Evolutionary conservation across 2,329 filamentous ascomycete species (phyloP).

Genomic region (Pseudopyricularia cyperi): DNA sequence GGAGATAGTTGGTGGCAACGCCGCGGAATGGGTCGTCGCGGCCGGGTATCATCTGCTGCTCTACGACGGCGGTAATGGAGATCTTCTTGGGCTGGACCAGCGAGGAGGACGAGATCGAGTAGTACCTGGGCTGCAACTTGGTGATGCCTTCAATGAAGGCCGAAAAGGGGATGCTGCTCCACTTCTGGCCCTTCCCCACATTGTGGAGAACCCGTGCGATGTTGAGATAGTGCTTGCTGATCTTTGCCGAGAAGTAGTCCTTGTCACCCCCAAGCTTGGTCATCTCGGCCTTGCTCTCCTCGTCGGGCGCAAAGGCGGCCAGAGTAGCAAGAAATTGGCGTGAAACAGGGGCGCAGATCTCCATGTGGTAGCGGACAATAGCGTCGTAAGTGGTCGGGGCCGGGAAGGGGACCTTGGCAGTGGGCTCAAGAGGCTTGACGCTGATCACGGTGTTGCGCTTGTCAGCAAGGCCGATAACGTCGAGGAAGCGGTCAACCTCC

Average conservation of each 20-base stretch:
- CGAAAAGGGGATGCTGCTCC: slow-evolving; percentile 82
- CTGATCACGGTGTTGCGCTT: slow-evolving; percentile 75
- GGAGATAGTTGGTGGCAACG: slow-evolving; percentile 91
- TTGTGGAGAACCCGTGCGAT: slow-evolving; percentile 72
- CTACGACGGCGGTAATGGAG: slow-evolving; percentile 88
- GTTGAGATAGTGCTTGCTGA: slow-evolving; percentile 68
- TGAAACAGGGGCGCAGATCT: slow-evolving; percentile 88
- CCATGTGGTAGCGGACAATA: slow-evolving; percentile 87
- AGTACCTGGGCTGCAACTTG: slow-evolving; percentile 96
- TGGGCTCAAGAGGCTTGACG: slow-evolving; percentile 85
- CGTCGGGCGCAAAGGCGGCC: slow-evolving; percentile 78
- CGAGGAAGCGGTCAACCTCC: slow-evolving; percentile 83
- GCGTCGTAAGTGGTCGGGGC: slow-evolving; percentile 94
- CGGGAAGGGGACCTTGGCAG: slow-evolving; percentile 94
- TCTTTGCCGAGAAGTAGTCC: slow-evolving; percentile 85
- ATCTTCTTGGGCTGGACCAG: slow-evolving; percentile 89
- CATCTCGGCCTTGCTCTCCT: slow-evolving; percentile 77
- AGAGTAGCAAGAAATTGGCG: slow-evolving; percentile 86
- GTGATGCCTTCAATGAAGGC: slow-evolving; percentile 85
- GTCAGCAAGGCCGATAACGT: slow-evolving; percentile 58
- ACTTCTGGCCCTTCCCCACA: slow-evolving; percentile 60
- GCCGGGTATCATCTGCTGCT: slow-evolving; percentile 66
- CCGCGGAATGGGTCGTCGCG: slow-evolving; percentile 73
- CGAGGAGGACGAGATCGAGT: slow-evolving; percentile 97
- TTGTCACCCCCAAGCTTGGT: slow-evolving; percentile 81